phyloP scores from a whole-genome alignment of 495 filamentous ascomycete genomes.

The Tuber umbilicatum region DNA sequence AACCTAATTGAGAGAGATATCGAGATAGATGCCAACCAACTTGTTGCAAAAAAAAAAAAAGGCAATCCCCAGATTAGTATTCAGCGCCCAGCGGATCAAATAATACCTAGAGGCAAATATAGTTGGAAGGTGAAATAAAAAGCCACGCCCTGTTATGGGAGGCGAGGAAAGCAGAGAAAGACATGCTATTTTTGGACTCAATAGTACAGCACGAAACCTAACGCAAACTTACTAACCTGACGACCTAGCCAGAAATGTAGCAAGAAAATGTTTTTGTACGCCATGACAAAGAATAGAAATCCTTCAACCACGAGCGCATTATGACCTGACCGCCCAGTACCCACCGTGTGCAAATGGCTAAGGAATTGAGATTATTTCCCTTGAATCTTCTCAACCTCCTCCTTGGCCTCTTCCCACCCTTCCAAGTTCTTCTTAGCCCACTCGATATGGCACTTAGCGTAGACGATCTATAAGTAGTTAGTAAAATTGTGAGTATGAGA shows the following conservation, averaged over 20 bases:
- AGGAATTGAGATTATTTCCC: conserved; percentile 44
- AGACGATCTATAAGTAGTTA: conserved; percentile 61
- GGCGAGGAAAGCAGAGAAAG: not conserved
- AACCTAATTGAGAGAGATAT: not conserved
- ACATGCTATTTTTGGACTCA: not conserved
- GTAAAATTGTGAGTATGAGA: not conserved
- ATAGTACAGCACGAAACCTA: conserved; percentile 3
- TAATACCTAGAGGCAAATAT: not conserved
- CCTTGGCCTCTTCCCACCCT: conserved; percentile 89
- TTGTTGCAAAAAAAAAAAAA: not conserved
- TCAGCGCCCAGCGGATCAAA: not conserved
- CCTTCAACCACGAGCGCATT: not conserved
- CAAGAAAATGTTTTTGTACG: not conserved
- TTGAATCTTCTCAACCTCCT: conserved; percentile 86
- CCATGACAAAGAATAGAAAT: conserved; percentile 2
- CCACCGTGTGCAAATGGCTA: not conserved
- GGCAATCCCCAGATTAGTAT: not conserved
- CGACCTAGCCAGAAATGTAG: not conserved
- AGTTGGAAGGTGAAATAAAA: not conserved
- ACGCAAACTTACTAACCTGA: not conserved
- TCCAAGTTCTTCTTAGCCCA: conserved; percentile 98
- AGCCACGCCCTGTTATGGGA: not conserved
- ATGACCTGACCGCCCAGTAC: not conserved
- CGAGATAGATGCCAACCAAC: not conserved
- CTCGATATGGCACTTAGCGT: conserved; percentile 88